These are phyloP conservation scores for Tricharina praecox DNA, from an alignment of 495 filamentous ascomycete genomes.

Conservation along the genomic window DNA sequence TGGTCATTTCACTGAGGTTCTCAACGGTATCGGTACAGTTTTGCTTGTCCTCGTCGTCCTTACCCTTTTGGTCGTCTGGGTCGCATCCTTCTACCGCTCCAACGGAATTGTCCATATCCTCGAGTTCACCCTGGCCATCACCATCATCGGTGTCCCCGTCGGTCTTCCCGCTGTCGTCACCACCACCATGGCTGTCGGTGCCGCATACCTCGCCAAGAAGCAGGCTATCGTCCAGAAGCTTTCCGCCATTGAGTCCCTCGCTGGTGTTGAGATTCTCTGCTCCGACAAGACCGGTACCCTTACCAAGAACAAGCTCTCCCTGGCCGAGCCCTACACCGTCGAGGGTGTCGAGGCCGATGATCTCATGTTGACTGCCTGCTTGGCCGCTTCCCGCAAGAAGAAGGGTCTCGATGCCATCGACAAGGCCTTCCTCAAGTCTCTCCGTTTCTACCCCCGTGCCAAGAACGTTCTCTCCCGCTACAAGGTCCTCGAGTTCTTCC, in stretches of 20 bases:
- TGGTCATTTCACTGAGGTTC: constrained; percentile 80
- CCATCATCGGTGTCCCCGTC: constrained; percentile 88
- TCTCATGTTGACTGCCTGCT: constrained; percentile 77
- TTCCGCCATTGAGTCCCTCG: constrained; percentile 83
- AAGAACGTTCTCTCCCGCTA: constrained; percentile 60
- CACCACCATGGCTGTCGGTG: constrained; percentile 92
- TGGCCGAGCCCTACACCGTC: constrained; percentile 69
- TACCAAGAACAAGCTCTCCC: constrained; percentile 81
- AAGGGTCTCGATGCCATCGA: constrained; percentile 91
- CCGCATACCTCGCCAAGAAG: constrained; percentile 83
- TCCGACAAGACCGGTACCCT: too few species aligned
- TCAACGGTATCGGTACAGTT: constrained; percentile 71
- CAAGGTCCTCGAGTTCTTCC: constrained; percentile 62
- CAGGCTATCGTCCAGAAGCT: constrained; percentile 95
- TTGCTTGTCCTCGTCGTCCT: constrained; percentile 66
- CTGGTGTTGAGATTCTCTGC: constrained; percentile 90
- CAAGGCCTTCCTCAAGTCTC: constrained; percentile 76
- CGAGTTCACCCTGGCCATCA: constrained; percentile 68
- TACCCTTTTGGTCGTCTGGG: constrained; percentile 67
- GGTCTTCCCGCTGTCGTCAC: constrained; percentile 92
- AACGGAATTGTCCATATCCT: constrained; percentile 58
- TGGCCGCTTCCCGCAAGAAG: constrained; percentile 84
- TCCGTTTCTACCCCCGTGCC: constrained; percentile 60
- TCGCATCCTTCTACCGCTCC: constrained; percentile 73
- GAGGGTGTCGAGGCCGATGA: constrained; percentile 63